phyloP scores from a whole-genome alignment of 768 basidiomycete genomes.

The Galerina sulciceps region DNA sequence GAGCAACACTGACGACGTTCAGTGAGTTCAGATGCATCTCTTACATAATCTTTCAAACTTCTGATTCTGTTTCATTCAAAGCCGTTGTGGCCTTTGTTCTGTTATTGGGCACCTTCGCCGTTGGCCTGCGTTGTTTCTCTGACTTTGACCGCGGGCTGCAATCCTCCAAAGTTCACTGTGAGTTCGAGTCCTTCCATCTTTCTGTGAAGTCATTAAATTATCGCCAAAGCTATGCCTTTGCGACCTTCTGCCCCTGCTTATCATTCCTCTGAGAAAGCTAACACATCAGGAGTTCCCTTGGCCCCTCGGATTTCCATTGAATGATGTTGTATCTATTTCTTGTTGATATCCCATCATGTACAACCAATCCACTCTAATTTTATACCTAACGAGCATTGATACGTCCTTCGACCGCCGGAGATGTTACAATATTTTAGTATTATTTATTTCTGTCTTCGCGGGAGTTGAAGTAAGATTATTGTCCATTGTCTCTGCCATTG shows the following conservation, averaged over 20 bases:
- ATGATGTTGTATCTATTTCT: slow-evolving; percentile 28
- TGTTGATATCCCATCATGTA: not conserved
- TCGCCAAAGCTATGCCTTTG: slow-evolving; percentile 48
- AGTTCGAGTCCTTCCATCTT: slow-evolving; percentile 37
- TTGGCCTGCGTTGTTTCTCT: slow-evolving; percentile 78
- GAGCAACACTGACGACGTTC: slow-evolving; percentile 80
- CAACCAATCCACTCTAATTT: not conserved
- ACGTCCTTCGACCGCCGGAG: not conserved
- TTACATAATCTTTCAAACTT: not conserved
- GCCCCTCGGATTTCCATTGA: slow-evolving; percentile 80
- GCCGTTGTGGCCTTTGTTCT: slow-evolving; percentile 80
- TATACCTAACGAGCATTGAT: not conserved
- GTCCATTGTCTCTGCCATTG: not conserved
- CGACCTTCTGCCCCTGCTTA: slow-evolving; percentile 47
- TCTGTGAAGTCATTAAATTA: slow-evolving; percentile 28
- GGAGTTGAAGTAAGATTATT: not conserved
- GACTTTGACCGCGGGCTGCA: slow-evolving; percentile 85
- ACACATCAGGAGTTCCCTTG: slow-evolving; percentile 56
- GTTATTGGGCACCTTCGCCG: slow-evolving; percentile 71
- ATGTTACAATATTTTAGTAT: not conserved
- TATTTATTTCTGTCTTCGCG: not conserved
- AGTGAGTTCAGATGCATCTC: slow-evolving; percentile 46
- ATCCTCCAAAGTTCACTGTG: slow-evolving; percentile 75
- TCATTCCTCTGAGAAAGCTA: slow-evolving; percentile 48
- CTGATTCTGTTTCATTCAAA: slow-evolving; percentile 27